Evolutionary conservation across 2,329 filamentous ascomycete genomes (phyloP).

Genomic region (Teratosphaeria viscida): DNA sequence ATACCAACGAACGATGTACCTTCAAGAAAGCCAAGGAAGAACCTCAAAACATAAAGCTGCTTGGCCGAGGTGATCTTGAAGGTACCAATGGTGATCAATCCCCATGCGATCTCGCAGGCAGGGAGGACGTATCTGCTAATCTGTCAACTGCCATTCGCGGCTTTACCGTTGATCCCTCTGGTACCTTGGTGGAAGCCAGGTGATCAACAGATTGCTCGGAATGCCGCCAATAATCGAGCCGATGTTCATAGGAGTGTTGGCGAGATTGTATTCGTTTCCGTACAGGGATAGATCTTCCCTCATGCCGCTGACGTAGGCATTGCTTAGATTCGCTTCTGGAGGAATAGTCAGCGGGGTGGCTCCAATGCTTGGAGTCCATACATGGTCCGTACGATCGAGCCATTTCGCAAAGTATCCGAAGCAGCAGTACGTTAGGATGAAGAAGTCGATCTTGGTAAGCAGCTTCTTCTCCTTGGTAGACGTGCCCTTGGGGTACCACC

Average conservation of each 20-base stretch:
- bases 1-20: constrained; percentile 7
- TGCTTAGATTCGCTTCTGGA: constrained; percentile 29
- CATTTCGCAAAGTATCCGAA: constrained; percentile 10
- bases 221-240: constrained; percentile 31
- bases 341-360: not conserved
- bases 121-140: constrained; percentile 16
- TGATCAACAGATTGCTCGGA: constrained; percentile 28
- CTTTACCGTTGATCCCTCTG: not conserved
- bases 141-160: not conserved
- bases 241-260: constrained; percentile 7
- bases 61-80: constrained; percentile 29
- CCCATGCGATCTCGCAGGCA: constrained; percentile 31
- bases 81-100: constrained; percentile 30
- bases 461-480: constrained; percentile 6
- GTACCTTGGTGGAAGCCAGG: constrained; percentile 14
- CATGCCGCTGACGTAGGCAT: constrained; percentile 35
- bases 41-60: constrained; percentile 31
- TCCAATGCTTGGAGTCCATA: not conserved
- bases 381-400: constrained; percentile 6
- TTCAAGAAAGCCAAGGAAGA: constrained; percentile 42
- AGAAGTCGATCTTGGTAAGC: constrained; percentile 12
- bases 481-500: constrained; percentile 10
- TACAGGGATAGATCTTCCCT: constrained; percentile 29
- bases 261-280: constrained; percentile 30
- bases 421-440: constrained; percentile 10